Evolutionary conservation across 805 yeast genomes (phyloP), one percentile per base, ranked within the genome.

Genomic region (Candida piceae): DNA sequence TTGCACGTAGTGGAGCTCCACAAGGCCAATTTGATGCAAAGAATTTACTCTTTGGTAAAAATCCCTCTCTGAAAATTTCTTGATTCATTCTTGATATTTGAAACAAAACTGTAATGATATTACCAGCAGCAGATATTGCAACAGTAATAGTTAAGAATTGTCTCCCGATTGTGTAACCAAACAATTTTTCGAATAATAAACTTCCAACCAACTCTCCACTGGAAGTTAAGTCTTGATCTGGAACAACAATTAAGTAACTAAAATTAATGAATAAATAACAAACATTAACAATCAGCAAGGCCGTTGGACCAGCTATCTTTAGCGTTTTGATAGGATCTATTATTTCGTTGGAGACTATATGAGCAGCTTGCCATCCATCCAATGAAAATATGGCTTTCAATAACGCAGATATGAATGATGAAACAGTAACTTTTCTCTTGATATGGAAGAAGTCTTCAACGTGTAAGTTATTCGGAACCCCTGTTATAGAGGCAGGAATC

Each of bases 21-120:
- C 56, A 63, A 3, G 80, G 79, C 65, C 69, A 64, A 42, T 74
- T 75, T 4, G 79, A 70, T 2, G 79, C 69, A 67, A 75, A 71
- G 40, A 68, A 58, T 20, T 46, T 48, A 8, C 78, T 71, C 32
- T 58, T 66, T 4, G 81, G 81, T 19, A 75, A 53, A 45, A 64
- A 72, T 0, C 80, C 80, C 43, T 73, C 79, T 17, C 78, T 51
- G 49, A 75, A 75, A 1, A 71, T 72, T 49, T 75, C 81, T 49
- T 75, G 81, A 43, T 70, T 70, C 52, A 71, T 67, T 41, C 80
- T 58, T 2, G 78, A 71, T 16, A 72, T 64, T 13, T 74, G 69
- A 48, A 72, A 75, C 28, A 74, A 46, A 7, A 75, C 80, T 15
- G 74, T 76, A 42, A 74, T 66, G 5, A 74, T 67, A 44, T 75